Percentiles rank a stretch among this genome's conserved stretches.
phyloP scores from a whole-genome alignment of 148 eudicot species.

The Diospyros kaki region DNA sequence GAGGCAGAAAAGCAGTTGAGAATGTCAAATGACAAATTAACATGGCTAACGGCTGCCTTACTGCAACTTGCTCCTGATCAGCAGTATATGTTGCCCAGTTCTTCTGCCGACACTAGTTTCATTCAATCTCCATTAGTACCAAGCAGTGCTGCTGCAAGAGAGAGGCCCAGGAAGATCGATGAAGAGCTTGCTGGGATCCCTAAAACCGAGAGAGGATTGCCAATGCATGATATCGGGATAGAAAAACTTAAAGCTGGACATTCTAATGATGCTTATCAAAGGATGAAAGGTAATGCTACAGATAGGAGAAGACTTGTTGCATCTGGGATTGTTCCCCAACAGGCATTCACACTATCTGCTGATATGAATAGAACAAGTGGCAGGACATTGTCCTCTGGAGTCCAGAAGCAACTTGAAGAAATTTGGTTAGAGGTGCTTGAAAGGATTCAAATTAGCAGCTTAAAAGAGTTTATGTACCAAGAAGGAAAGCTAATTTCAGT shows the following conservation, averaged over 20 bases:
- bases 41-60: constrained; percentile 93
- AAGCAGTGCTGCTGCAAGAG: constrained; percentile 35
- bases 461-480: constrained; percentile 76
- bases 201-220: constrained; percentile 33
- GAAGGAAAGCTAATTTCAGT: constrained; percentile 78
- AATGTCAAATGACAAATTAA: constrained; percentile 74
- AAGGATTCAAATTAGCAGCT: constrained; percentile 47
- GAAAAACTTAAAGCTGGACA: constrained; percentile 35
- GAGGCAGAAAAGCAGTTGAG: constrained; percentile 97
- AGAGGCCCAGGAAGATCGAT: constrained; percentile 39
- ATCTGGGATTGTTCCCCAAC: constrained; percentile 28
- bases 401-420: constrained; percentile 53
- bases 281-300: constrained; percentile 21
- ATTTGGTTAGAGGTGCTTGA: constrained; percentile 86
- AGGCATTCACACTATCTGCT: constrained; percentile 24
- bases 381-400: constrained; percentile 27
- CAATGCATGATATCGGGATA: constrained; percentile 20
- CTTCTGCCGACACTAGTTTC: constrained; percentile 67
- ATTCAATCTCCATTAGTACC: constrained; percentile 50
- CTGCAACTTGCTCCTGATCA: constrained; percentile 97
- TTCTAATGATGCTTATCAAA: constrained; percentile 30
- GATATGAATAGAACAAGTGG: constrained; percentile 26
- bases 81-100: constrained; percentile 68
- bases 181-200: constrained; percentile 36
- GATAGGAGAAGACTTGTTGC: constrained; percentile 37